Conservation (phyloP, 2,329 filamentous ascomycete species). For the Lachnellula occidentalis region DNA sequence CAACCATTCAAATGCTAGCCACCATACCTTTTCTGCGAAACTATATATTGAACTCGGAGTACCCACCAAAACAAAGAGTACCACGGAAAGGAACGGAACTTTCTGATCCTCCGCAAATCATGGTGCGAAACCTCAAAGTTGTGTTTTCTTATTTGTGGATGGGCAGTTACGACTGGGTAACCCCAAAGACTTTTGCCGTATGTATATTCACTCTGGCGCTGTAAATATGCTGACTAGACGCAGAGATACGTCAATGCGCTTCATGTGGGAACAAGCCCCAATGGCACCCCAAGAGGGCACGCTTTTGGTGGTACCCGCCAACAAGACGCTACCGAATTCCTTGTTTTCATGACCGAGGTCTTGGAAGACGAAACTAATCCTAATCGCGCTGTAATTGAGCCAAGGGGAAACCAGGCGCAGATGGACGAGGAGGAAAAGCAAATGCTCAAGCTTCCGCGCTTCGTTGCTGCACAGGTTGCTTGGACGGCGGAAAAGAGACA, state of each 20-base stretch:
- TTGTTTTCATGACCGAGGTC: conserved; percentile 73
- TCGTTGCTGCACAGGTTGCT: background rate
- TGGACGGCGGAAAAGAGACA: background rate
- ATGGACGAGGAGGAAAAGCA: conserved; percentile 42
- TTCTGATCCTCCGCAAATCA: conserved; percentile 49
- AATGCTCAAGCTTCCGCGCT: background rate
- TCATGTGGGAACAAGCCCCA: background rate
- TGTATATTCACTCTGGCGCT: conserved; percentile 20
- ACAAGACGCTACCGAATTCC: conserved; percentile 89
- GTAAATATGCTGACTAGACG: conserved; percentile 3
- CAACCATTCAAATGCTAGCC: conserved; percentile 77
- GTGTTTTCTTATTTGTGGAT: conserved; percentile 41
- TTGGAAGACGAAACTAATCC: conserved; percentile 83
- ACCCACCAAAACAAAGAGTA: conserved; percentile 59
- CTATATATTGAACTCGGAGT: conserved; percentile 53
- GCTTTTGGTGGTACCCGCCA: conserved; percentile 66
- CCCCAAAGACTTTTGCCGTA: conserved; percentile 54
- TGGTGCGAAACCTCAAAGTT: conserved; percentile 55
- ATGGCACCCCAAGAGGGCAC: background rate
- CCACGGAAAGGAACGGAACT: conserved; percentile 56
- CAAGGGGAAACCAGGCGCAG: conserved; percentile 31
- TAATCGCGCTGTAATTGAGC: conserved; percentile 49
- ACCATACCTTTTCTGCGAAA: conserved; percentile 65
- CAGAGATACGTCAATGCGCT: conserved; percentile 24
- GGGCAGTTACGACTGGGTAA: conserved; percentile 36